Conservation (phyloP, 768 basidiomycete species). For the Kwoniella pini region DNA sequence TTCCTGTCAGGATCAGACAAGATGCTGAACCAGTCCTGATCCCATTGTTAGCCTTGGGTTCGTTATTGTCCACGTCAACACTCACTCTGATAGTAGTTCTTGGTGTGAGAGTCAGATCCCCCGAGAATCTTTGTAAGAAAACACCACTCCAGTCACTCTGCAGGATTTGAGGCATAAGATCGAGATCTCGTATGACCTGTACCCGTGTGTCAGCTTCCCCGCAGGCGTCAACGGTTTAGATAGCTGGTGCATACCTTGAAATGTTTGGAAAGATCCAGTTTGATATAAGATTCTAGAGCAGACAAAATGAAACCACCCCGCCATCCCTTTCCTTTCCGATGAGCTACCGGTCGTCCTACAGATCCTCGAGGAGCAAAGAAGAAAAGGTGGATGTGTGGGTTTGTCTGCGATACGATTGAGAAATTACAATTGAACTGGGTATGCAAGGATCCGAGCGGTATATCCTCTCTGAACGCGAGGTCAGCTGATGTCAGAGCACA, state of each 20-base stretch:
- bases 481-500: slow-evolving; percentile 15
- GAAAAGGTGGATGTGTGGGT: slow-evolving; percentile 80
- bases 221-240: not conserved
- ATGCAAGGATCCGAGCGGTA: slow-evolving; percentile 75
- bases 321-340: slow-evolving; percentile 90
- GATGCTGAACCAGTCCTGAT: slow-evolving; percentile 77
- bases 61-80: slow-evolving; percentile 17
- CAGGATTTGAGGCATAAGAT: slow-evolving; percentile 86
- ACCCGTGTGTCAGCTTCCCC: slow-evolving; percentile 1
- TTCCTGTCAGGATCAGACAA: slow-evolving; percentile 77
- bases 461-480: slow-evolving; percentile 70
- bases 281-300: slow-evolving; percentile 90
- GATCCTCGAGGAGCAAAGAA: slow-evolving; percentile 72
- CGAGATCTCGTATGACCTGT: slow-evolving; percentile 88
- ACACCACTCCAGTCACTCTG: slow-evolving; percentile 97
- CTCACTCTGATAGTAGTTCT: slow-evolving; percentile 72
- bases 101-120: slow-evolving; percentile 54
- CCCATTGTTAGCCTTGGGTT: slow-evolving; percentile 3
- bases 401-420: slow-evolving; percentile 91
- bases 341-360: slow-evolving; percentile 76
- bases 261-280: slow-evolving; percentile 93
- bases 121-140: slow-evolving; percentile 87
- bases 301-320: slow-evolving; percentile 90
- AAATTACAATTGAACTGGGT: slow-evolving; percentile 70
- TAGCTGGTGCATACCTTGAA: slow-evolving; percentile 65